These are phyloP conservation scores for Phanerochaete sordida DNA, from an alignment of 768 basidiomycete genomes.

Conservation along the genomic window DNA sequence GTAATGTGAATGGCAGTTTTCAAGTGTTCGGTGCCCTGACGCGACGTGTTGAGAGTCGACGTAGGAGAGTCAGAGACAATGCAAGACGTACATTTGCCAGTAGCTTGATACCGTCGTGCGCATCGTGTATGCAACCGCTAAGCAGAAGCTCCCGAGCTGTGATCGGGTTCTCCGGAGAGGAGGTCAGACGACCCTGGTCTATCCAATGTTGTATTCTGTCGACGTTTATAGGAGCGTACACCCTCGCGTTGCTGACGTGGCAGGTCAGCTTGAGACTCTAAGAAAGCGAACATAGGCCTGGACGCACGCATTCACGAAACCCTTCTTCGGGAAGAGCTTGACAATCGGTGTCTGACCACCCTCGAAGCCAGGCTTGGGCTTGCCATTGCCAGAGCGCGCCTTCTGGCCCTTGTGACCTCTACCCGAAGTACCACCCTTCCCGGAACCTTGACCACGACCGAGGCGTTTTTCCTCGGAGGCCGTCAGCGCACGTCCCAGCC, in stretches of 20 bases:
- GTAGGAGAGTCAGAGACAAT: not conserved
- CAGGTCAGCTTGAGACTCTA: not conserved
- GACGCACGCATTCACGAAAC: constrained; percentile 89
- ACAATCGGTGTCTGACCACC: constrained; percentile 96
- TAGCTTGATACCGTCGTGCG: constrained; percentile 89
- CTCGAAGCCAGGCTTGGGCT: constrained; percentile 81
- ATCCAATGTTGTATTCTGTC: constrained; percentile 91
- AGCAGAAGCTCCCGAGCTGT: constrained; percentile 82
- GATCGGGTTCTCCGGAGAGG: constrained; percentile 77
- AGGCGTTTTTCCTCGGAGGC: constrained; percentile 81
- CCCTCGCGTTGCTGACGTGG: constrained; percentile 58
- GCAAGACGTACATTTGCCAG: constrained; percentile 67
- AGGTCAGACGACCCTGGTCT: constrained; percentile 75
- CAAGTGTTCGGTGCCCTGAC: constrained; percentile 63
- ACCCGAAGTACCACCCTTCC: constrained; percentile 88
- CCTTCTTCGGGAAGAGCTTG: constrained; percentile 87
- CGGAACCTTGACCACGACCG: constrained; percentile 90
- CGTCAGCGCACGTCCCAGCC: not conserved
- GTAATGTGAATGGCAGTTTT: constrained; percentile 73
- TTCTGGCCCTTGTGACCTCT: constrained; percentile 96
- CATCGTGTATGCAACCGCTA: constrained; percentile 85
- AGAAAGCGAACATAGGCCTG: not conserved
- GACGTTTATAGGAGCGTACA: constrained; percentile 81
- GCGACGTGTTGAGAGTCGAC: not conserved
- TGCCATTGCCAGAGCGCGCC: constrained; percentile 84